Conservation (phyloP, 2,329 filamentous ascomycete genomes). For the Dactylellina parvicollis region DNA sequence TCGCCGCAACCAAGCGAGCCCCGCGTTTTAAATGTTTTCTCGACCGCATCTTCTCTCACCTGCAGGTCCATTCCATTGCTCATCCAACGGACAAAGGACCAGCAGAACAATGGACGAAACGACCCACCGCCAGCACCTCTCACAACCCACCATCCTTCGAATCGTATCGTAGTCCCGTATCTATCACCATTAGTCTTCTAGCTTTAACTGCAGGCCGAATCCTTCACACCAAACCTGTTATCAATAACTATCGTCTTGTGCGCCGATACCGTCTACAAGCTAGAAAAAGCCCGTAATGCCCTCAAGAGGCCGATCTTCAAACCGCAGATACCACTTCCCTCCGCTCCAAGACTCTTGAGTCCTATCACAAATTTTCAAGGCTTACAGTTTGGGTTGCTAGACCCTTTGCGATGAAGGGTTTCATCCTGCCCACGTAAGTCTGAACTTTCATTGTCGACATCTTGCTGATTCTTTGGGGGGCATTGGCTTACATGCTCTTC, state of each 20-base stretch:
- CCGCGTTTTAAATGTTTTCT: no score
- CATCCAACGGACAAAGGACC: neutral
- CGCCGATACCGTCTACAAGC: conserved; percentile 6
- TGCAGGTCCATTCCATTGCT: conserved; percentile 7
- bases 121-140: neutral
- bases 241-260: neutral
- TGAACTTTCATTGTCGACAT: neutral
- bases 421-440: conserved; percentile 44
- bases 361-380: neutral
- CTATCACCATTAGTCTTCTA: neutral
- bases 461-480: neutral
- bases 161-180: conserved; percentile 5
- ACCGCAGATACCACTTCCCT: conserved; percentile 50
- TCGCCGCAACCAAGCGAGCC: conserved; percentile 19
- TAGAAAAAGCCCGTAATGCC: conserved; percentile 47
- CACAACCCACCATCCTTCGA: neutral
- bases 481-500: neutral
- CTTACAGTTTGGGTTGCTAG: conserved; percentile 19
- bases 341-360: conserved; percentile 44
- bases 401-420: conserved; percentile 44
- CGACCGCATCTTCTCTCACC: neutral
- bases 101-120: conserved; percentile 19
- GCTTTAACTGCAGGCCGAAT: neutral
- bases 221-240: neutral
- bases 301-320: conserved; percentile 30